Base-by-base conservation (phyloP, 2,329 filamentous ascomycete genomes). In the Phialocephala subalpina region DNA sequence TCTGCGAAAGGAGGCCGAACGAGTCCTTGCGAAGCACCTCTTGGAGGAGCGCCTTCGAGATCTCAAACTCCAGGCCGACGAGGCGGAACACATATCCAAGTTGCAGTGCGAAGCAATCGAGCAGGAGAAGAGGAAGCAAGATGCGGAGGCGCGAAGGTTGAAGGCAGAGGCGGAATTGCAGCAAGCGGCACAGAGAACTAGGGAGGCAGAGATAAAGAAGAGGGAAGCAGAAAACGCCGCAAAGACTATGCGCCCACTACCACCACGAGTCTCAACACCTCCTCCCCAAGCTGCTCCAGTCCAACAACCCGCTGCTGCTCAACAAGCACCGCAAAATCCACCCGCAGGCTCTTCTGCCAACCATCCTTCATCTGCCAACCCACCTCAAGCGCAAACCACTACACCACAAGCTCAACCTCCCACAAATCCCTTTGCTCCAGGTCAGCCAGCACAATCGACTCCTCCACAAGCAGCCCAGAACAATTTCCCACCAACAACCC, bases 151-250 rank as follows among this genome's bases (percentile, higher is more conserved):
- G 25, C 38, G 35, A 27, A 4, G 12, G 8, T 29, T 57, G 18
- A n/a, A 57, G 18, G 55, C 55, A 14, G 14, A 57, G 25, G n/a
- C 18, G 16, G n/a, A 35, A 5, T 36, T 36, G 14, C 14, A 27
- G 18, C 49, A 56, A 11, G 57, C 61, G 18, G 64, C 58, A 20
- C 42, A 47, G 38, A 52, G 27, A 36, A 66, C 49, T 58, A 87
- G 87, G 3, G 82, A 87, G 72, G 80, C 82, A 22, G 84, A 82
- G 20, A 72, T 86, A n/a, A 78, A 84, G 47, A 79, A 81, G n/a
- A 78, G 86, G 65, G 75, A 80, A 22, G 69, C 82, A 8, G 78
- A 84, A 75, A 79, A 73, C 71, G 75, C 70, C 8, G 64, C 62
- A 73, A 77, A 63, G 75, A 80, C 49, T 8, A 70, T 72, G 45